These are phyloP conservation scores for Thermochaetoides dissita DNA, from an alignment of 2,329 filamentous ascomycete species.

Conservation along the genomic window DNA sequence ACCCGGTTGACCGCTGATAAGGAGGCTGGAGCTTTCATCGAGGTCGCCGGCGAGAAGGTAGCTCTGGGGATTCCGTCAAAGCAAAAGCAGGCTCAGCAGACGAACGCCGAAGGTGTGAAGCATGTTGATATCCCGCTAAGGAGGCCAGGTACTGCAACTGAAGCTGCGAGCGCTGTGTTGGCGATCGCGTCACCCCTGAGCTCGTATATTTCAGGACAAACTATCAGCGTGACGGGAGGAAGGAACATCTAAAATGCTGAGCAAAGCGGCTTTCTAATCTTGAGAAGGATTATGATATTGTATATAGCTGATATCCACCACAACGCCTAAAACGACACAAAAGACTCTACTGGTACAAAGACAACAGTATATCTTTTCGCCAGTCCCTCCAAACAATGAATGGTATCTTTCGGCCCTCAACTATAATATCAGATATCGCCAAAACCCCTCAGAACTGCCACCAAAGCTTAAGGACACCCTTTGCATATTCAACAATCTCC, in stretches of 20 bases:
- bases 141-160: constrained; percentile 61
- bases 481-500: constrained; percentile 93
- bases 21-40: constrained; percentile 68
- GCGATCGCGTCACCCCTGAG: constrained; percentile 72
- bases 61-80: constrained; percentile 58
- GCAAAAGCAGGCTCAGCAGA: constrained; percentile 32
- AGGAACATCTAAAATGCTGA: constrained; percentile 36
- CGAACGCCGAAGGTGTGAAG: constrained; percentile 18
- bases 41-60: constrained; percentile 62
- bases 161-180: constrained; percentile 65
- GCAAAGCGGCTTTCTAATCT: not conserved
- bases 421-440: too few relatives aligned
- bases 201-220: constrained; percentile 75
- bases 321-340: constrained; percentile 5
- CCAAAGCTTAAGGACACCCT: constrained; percentile 68
- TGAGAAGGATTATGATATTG: too few relatives aligned
- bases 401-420: not conserved
- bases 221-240: constrained; percentile 73
- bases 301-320: too few relatives aligned
- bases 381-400: not conserved
- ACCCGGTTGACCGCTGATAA: constrained; percentile 74
- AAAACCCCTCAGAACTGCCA: constrained; percentile 13
- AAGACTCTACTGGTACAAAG: constrained; percentile 8
- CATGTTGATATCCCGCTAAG: constrained; percentile 65
- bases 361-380: not conserved